Percentiles rank a stretch among this genome's conserved stretches.
These are phyloP conservation scores for Saccharomycopsis sp. DNA, from an alignment of 805 yeast species.

Conservation along the genomic window DNA sequence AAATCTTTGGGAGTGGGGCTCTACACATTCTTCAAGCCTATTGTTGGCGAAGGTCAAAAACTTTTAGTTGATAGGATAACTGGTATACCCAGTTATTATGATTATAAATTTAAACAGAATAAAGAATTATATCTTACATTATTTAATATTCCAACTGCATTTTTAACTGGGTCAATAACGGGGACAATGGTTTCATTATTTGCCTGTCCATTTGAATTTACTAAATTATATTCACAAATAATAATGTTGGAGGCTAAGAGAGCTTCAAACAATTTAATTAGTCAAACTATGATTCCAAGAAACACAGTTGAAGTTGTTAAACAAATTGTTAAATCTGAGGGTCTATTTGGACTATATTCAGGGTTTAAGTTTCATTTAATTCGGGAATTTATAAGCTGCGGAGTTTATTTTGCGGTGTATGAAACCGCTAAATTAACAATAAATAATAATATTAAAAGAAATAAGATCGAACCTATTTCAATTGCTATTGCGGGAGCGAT, in stretches of 20 bases:
- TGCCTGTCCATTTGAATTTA: conserved; percentile 82
- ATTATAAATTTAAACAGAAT: not conserved
- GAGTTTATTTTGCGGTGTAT: conserved; percentile 65
- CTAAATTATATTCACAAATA: conserved; percentile 75
- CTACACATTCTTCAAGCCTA: conserved; percentile 50
- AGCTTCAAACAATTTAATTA: not conserved
- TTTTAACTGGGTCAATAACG: conserved; percentile 55
- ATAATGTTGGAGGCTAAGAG: conserved; percentile 35
- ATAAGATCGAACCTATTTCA: conserved; percentile 34
- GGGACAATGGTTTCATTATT: conserved; percentile 58
- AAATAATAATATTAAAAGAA: conserved; percentile 28
- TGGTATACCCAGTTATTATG: not conserved
- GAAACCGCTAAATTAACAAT: conserved; percentile 54
- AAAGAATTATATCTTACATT: conserved; percentile 21
- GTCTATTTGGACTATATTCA: conserved; percentile 59
- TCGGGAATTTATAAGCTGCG: conserved; percentile 67
- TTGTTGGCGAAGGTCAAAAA: conserved; percentile 7
- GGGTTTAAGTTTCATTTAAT: conserved; percentile 63
- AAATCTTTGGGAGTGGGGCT: conserved; percentile 60
- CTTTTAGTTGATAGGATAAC: conserved; percentile 20
- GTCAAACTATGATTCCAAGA: not conserved
- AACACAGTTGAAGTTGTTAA: conserved; percentile 38
- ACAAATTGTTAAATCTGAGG: conserved; percentile 52
- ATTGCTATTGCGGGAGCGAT: conserved; percentile 70
- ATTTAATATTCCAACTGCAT: conserved; percentile 39